Evolutionary conservation across 768 basidiomycete species (phyloP), one percentile per base, ranked within the genome.

Genomic region (Russula olivacea): DNA sequence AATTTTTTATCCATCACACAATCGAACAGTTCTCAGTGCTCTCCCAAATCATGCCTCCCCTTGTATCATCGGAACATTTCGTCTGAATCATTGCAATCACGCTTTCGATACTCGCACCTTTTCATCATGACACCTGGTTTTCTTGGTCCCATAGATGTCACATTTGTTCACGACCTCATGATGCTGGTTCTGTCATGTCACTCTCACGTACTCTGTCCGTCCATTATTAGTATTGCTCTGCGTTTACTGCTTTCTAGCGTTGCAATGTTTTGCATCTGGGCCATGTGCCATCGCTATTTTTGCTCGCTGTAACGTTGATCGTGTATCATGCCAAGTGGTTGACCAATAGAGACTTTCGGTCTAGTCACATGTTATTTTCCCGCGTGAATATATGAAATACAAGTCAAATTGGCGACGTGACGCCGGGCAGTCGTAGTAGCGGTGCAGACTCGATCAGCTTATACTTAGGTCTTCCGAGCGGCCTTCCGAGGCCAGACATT

Each of bases 161-260:
- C 54, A 60, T 34, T 49, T 51, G 51, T 56, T 66, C 54, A 64
- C 64, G 64, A 62, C 57, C 55, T 51, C 65, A 66, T 64, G 65
- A 66, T 66, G 63, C 65, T 66, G 61, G 62, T 58, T 55, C 57
- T 64, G 59, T 64, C 65, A 66, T 59, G 62, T 64, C 53, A 64
- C 38, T 41, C 61, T 59, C 51, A 66, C 53, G 57, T 59, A 58
- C 48, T 58, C 47, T 49, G 48, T 54, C 58, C 48, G 30, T 58
- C 57, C 41, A 64, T 64, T 64, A 60, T 64, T 59, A 63, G 58
- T 65, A 65, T 56, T 65, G 66, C 63, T 66, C 59, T 66, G 66
- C 63, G 48, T 43, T 64, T 63, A 58, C 63, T 65, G 66, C 63
- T 66, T 64, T 65, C 58, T 40, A 59, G 48, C 64, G 48, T 65